These are phyloP conservation scores for Graphium sp. DNA, from an alignment of 2,329 filamentous ascomycete species.

Conservation along the genomic window DNA sequence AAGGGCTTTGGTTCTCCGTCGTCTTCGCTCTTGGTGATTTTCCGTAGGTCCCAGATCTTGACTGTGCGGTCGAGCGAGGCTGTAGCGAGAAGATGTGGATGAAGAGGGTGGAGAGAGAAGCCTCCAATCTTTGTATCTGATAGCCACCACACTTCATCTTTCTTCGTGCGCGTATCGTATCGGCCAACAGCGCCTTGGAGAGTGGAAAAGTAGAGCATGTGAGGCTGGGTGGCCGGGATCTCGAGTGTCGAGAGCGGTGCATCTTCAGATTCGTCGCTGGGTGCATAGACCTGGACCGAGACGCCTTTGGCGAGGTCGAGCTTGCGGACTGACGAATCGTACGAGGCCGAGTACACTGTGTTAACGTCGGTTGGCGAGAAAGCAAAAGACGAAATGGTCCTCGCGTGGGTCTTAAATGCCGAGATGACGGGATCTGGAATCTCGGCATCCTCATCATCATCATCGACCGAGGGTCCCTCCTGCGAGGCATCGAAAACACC, in stretches of 20 bases:
- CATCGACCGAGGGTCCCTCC: slow-evolving; percentile 34
- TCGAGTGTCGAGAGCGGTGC: slow-evolving; percentile 73
- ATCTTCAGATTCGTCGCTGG: slow-evolving; percentile 50
- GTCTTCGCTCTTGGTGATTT: slow-evolving; percentile 49
- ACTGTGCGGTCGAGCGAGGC: slow-evolving; percentile 79
- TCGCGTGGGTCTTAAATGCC: slow-evolving; percentile 75
- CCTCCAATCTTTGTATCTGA: slow-evolving; percentile 93
- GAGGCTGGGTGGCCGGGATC: slow-evolving; percentile 51
- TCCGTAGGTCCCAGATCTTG: slow-evolving; percentile 84
- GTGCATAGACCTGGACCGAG: slow-evolving; percentile 69
- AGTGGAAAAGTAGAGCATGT: slow-evolving; percentile 75
- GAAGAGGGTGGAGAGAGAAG: slow-evolving; percentile 66
- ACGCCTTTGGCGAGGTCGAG: slow-evolving; percentile 69
- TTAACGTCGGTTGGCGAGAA: slow-evolving; percentile 60
- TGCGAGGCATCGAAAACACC: slow-evolving; percentile 86
- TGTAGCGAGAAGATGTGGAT: slow-evolving; percentile 72
- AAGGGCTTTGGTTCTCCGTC: slow-evolving; percentile 43
- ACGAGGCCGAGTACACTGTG: slow-evolving; percentile 69
- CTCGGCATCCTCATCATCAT: slow-evolving; percentile 52
- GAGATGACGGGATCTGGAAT: slow-evolving; percentile 62
- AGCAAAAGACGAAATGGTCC: slow-evolving; percentile 75
- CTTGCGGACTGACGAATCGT: slow-evolving; percentile 82
- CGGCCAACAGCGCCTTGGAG: slow-evolving; percentile 66
- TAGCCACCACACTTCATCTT: slow-evolving; percentile 43
- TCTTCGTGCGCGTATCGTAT: slow-evolving; percentile 58